Conservation (phyloP, 2,329 filamentous ascomycete species). For the Phoma sp. region DNA sequence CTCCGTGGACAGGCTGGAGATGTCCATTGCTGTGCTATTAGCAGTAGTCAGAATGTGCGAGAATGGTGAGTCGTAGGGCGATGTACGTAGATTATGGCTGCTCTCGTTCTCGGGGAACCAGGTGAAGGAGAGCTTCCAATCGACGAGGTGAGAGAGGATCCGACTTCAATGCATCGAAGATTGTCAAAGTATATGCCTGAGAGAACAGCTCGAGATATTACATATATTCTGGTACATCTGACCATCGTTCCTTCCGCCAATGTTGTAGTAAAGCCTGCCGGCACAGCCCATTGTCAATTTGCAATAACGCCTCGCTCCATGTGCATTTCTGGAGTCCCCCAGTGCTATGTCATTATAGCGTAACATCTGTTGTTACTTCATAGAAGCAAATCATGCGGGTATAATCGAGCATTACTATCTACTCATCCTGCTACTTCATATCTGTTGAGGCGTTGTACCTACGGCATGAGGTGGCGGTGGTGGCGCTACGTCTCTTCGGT, state of each 20-base stretch:
- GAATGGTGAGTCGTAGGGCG: no score
- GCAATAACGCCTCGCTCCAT: conserved; percentile 18
- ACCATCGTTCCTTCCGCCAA: not conserved
- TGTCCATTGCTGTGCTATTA: not conserved
- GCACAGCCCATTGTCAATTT: conserved; percentile 4
- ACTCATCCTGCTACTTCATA: conserved; percentile 18
- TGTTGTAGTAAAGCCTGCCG: conserved; percentile 1
- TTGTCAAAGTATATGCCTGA: no score
- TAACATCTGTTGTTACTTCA: conserved; percentile 7
- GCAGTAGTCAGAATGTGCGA: no score
- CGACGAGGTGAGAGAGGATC: no score
- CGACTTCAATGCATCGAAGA: no score
- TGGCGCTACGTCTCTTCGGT: conserved; percentile 31
- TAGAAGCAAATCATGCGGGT: conserved; percentile 7
- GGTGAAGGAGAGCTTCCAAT: no score
- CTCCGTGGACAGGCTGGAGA: not conserved
- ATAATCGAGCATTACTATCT: not conserved
- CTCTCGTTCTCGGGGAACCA: no score
- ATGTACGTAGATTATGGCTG: no score
- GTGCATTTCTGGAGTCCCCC: conserved; percentile 6
- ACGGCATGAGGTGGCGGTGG: conserved; percentile 38
- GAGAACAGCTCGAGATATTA: conserved; percentile 1
- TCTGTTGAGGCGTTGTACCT: conserved; percentile 37
- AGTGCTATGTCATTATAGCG: conserved; percentile 17
- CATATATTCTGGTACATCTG: conserved; percentile 12